Evolutionary conservation across 371 early-diverging fungal genomes (phyloP), one percentile per base, ranked within the genome.

Genomic region (Mortierella sp.): DNA sequence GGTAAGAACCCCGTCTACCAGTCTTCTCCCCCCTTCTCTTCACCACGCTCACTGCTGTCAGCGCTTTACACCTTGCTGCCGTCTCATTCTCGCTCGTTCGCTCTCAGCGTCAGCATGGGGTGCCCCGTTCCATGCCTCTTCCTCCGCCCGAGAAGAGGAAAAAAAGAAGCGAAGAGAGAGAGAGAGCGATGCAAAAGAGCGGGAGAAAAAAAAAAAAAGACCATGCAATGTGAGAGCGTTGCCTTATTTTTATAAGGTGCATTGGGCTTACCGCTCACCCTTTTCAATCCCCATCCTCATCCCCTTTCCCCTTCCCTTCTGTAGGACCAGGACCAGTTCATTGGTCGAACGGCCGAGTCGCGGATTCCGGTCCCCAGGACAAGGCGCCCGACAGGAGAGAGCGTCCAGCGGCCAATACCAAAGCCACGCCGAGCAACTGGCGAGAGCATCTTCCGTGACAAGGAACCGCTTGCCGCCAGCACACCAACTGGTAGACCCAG

Each of bases 341-440:
- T 37, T 37, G 37, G 37, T 37, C 37, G 37, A 9, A 3, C 25
- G n/a, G 4, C 7, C 48, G 68, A 66, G 19, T 69, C 70, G 37
- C 67, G 65, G 37, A 64, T 60, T 30, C 76, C 67, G 19, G 26
- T 30, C n/a, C 51, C 76, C 44, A 76, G 37, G 55, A 4, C 62
- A 47, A 61, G 72, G 60, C 44, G 72, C 47, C 68, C 66, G 21
- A 75, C 75, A 19, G 67, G 64, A 11, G 76, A 76, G 48, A 64
- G 65, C 43, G 55, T 67, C 26, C 30, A 57, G 16, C 76, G 76
- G 2, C 71, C 71, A 29, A 58, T 44, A 18, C 28, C 60, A 30
- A 37, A 37, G 37, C 5, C 37, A 5, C 37, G 37, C 37, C 44
- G 72, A 47, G 72, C 66, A 23, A 75, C 75, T 11, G 67, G 64